Base-by-base conservation (phyloP, 352 stramenopile genomes). In the Peronosclerospora sorghi region DNA sequence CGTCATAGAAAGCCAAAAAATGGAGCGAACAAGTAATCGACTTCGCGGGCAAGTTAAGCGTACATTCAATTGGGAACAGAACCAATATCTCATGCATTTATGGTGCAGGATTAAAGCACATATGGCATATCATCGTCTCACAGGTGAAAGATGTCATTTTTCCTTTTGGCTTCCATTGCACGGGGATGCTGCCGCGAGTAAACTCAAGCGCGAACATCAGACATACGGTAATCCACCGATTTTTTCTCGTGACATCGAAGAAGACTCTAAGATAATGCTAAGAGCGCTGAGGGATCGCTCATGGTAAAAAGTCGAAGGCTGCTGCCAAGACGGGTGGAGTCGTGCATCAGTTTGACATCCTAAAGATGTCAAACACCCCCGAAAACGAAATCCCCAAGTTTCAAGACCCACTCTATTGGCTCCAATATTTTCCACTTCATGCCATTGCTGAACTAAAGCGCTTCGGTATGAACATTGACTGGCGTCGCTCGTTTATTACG, bases 161-260 rank as follows among this genome's bases (percentile, higher is more conserved):
- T n/a, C n/a, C n/a, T n/a, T n/a, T n/a, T n/a, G n/a, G n/a, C n/a
- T 62, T 99, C 54, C 97, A 99, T 74, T 99, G 96, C 76, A 99
- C 97, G 14, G 97, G 97, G 45, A 99, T 99, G 96, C 89, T 2
- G 96, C 96, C 10, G 97, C 97, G 15, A 99, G 99, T 76, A 99
- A 98, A 74, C 82, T 99, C 42, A 98, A 98, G 76, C 73, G 74
- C 17, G 97, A 99, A 77, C 90, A 99, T 37, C 82, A 88, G 48
- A 56, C 67, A 28, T 99, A 81, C 60, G 96, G 95, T 35, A 89
- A 63, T 51, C 96, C 95, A 26, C 95, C 96, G 0, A 61, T 95
- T 49, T 98, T 99, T 49, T 59, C 45, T 4, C 51, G 41, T 12
- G 61, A 50, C 2, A 6, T 44, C 13, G 36, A 41, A 12, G 41